phyloP scores from a whole-genome alignment of 2,329 filamentous ascomycete genomes.

The Aspergillus sclerotialis region DNA sequence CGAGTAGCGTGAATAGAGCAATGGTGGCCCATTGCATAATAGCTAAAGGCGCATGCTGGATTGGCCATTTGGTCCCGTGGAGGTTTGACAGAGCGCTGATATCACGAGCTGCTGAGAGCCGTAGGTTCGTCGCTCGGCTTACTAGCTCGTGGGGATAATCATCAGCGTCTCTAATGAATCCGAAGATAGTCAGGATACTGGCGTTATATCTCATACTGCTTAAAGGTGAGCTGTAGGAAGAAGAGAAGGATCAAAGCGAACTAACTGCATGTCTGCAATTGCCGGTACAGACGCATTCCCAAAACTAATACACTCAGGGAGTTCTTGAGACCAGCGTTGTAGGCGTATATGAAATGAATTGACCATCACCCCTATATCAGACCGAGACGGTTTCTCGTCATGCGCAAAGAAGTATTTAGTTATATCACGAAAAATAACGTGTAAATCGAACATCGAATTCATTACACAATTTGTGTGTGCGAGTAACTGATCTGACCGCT shows the following conservation, averaged over 20 bases:
- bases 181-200: slow-evolving; percentile 21
- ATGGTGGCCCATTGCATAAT: slow-evolving; percentile 18
- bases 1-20: slow-evolving; percentile 15
- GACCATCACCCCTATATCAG: slow-evolving; percentile 2
- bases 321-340: slow-evolving; percentile 4
- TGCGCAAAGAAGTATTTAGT: slow-evolving; percentile 6
- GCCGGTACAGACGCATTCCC: slow-evolving; percentile 2
- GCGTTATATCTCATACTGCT: slow-evolving; percentile 25
- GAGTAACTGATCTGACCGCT: not conserved
- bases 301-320: slow-evolving; percentile 7
- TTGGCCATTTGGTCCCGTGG: slow-evolving; percentile 16
- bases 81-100: slow-evolving; percentile 13
- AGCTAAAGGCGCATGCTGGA: slow-evolving; percentile 16
- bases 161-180: slow-evolving; percentile 6
- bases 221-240: not conserved
- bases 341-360: slow-evolving; percentile 3
- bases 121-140: too few species aligned
- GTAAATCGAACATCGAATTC: slow-evolving; percentile 1
- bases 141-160: too few species aligned
- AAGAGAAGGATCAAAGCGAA: not conserved
- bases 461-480: slow-evolving; percentile 6
- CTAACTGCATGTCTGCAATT: slow-evolving; percentile 4
- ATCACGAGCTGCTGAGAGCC: slow-evolving; percentile 11
- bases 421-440: slow-evolving; percentile 2
- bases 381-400: slow-evolving; percentile 1